A percentile compares a stretch with the other conserved stretches of the same genome.
Evolutionary conservation across 2,329 filamentous ascomycete species (phyloP).

Genomic region (Coleophoma crateriformis): DNA sequence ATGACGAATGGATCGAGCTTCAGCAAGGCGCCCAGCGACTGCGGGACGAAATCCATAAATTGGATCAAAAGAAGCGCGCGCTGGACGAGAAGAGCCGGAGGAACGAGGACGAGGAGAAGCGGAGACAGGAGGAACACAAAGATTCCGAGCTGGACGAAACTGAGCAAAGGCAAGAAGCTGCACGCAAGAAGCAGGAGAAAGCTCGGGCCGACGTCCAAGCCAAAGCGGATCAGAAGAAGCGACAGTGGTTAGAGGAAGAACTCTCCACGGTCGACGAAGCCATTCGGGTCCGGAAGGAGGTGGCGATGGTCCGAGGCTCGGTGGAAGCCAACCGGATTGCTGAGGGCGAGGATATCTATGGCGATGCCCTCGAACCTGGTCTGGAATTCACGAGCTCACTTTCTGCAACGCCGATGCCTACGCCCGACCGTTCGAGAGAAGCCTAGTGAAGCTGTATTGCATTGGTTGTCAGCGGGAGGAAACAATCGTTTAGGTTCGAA

Average conservation of each 20-base stretch:
- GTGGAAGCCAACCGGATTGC: slow-evolving; percentile 10
- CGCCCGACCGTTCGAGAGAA: too few relatives aligned
- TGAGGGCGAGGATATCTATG: slow-evolving; percentile 14
- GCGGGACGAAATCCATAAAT: slow-evolving; percentile 7
- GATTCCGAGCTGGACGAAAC: slow-evolving; percentile 2
- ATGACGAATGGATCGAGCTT: slow-evolving; percentile 14
- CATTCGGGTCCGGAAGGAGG: slow-evolving; percentile 11
- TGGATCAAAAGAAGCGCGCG: slow-evolving; percentile 2
- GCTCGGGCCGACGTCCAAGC: neutral
- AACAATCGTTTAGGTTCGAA: too few relatives aligned
- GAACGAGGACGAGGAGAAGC: neutral
- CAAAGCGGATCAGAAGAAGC: slow-evolving; percentile 7
- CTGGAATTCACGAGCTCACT: neutral
- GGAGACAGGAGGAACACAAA: neutral
- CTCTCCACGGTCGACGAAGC: slow-evolving; percentile 8
- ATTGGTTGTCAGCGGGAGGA: too few relatives aligned
- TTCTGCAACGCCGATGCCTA: too few relatives aligned
- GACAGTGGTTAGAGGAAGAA: slow-evolving; percentile 8
- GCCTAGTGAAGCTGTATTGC: too few relatives aligned
- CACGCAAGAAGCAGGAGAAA: neutral
- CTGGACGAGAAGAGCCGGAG: neutral
- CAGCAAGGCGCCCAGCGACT: slow-evolving; percentile 7
- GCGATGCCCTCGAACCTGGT: slow-evolving; percentile 8
- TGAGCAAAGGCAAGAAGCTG: neutral
- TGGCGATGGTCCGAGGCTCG: slow-evolving; percentile 10